phyloP scores from a whole-genome alignment of 1,284 basidiomycete genomes.

The Ustilago trichophora region DNA sequence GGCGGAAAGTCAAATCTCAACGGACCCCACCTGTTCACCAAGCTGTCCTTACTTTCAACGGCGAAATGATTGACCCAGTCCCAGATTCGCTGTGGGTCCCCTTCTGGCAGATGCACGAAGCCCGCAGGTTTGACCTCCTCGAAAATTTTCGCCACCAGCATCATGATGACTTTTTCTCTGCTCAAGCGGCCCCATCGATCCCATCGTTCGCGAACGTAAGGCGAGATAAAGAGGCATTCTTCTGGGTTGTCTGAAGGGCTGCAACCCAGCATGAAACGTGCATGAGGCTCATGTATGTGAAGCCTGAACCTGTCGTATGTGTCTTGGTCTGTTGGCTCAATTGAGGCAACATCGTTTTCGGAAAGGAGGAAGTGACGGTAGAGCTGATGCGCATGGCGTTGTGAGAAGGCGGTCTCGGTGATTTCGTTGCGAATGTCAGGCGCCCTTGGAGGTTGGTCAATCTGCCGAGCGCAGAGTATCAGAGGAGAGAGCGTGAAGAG shows the following conservation, averaged over 20 bases:
- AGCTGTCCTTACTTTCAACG: background rate
- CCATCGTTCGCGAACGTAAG: background rate
- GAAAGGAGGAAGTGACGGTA: too few species aligned
- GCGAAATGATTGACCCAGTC: constrained; percentile 1
- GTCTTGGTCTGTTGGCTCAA: too few species aligned
- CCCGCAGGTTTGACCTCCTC: background rate
- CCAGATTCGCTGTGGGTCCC: background rate
- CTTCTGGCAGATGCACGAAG: background rate
- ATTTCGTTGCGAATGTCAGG: too few species aligned
- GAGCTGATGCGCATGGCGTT: too few species aligned
- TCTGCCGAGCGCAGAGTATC: too few species aligned
- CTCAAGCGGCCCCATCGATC: too few species aligned
- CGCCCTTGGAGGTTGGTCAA: too few species aligned
- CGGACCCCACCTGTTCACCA: background rate
- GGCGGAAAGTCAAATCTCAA: constrained; percentile 1
- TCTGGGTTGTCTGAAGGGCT: background rate
- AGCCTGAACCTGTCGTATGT: too few species aligned
- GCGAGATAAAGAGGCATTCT: background rate
- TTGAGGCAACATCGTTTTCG: too few species aligned
- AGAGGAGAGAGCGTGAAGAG: too few species aligned
- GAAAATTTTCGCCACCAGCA: background rate
- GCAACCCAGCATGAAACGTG: background rate
- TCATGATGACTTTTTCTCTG: constrained; percentile 5
- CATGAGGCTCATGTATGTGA: too few species aligned
- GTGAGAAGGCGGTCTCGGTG: too few species aligned